These are phyloP conservation scores for Leccinum truebloodii DNA, from an alignment of 768 basidiomycete species.

Conservation along the genomic window DNA sequence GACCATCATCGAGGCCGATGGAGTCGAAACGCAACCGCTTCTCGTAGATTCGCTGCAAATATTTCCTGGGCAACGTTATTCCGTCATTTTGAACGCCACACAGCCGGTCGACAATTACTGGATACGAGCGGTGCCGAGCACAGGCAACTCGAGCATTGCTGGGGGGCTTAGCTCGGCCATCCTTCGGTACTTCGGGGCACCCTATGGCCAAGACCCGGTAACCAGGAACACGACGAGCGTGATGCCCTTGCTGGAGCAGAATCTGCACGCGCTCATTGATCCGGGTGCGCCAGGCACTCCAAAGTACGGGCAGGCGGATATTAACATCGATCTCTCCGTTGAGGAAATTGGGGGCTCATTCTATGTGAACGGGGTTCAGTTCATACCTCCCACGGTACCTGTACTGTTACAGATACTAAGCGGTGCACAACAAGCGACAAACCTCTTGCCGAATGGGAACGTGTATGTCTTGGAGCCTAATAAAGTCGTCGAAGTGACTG, in stretches of 20 bases:
- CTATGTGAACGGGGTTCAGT: background rate
- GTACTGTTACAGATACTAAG: background rate
- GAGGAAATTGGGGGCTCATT: background rate
- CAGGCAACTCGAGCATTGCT: background rate
- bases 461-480: background rate
- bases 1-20: slow-evolving; percentile 46
- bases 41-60: background rate
- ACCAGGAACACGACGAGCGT: background rate
- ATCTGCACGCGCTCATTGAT: background rate
- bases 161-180: background rate
- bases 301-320: background rate
- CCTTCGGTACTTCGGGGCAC: background rate
- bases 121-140: slow-evolving; percentile 39
- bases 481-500: background rate
- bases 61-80: background rate
- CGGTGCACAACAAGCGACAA: background rate
- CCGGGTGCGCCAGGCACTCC: background rate
- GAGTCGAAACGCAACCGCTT: slow-evolving; percentile 21
- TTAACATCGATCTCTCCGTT: background rate
- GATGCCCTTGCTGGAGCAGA: background rate
- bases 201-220: background rate
- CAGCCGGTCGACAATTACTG: slow-evolving; percentile 54
- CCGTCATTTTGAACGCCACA: slow-evolving; percentile 17
- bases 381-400: background rate
- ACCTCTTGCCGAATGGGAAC: background rate